Evolutionary conservation across 495 filamentous ascomycete genomes (phyloP).

Genomic region (Saxispiralis lemnorum): DNA sequence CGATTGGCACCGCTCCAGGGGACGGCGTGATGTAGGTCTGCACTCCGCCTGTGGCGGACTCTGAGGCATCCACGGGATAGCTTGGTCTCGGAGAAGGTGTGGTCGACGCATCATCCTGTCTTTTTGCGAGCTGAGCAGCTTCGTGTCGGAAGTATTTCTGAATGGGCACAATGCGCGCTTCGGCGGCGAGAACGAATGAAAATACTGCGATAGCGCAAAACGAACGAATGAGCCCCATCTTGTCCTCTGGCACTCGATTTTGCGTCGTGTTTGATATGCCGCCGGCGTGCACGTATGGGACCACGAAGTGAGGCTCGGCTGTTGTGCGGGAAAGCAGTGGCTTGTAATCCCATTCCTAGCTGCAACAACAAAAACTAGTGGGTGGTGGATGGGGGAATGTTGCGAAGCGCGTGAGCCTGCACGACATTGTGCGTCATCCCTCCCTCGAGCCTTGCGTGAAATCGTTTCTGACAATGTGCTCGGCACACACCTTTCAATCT

Average conservation of each 20-base stretch:
- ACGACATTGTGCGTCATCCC: neutral
- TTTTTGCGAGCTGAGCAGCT: slow-evolving; percentile 1
- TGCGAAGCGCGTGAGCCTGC: neutral
- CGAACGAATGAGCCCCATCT: slow-evolving; percentile 7
- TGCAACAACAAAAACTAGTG: slow-evolving; percentile 8
- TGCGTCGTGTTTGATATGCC: too few relatives aligned
- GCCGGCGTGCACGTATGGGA: neutral
- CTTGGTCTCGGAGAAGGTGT: neutral
- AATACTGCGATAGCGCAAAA: neutral
- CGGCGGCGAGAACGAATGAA: slow-evolving; percentile 1
- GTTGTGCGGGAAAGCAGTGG: neutral
- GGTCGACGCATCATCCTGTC: slow-evolving; percentile 1
- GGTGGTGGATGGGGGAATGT: slow-evolving; percentile 11
- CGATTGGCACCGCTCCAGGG: slow-evolving; percentile 17
- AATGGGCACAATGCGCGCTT: slow-evolving; percentile 2
- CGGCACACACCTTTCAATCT: neutral
- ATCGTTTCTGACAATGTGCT: neutral
- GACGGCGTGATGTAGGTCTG: slow-evolving; percentile 21
- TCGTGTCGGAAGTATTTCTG: slow-evolving; percentile 2
- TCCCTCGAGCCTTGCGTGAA: neutral
- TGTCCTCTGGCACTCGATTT: neutral
- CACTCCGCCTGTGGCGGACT: neutral
- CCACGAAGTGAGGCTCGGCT: neutral
- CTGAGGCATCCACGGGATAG: neutral
- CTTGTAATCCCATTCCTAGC: slow-evolving; percentile 7